phyloP scores from a whole-genome alignment of 768 basidiomycete species.

The Lyophyllum decastes region DNA sequence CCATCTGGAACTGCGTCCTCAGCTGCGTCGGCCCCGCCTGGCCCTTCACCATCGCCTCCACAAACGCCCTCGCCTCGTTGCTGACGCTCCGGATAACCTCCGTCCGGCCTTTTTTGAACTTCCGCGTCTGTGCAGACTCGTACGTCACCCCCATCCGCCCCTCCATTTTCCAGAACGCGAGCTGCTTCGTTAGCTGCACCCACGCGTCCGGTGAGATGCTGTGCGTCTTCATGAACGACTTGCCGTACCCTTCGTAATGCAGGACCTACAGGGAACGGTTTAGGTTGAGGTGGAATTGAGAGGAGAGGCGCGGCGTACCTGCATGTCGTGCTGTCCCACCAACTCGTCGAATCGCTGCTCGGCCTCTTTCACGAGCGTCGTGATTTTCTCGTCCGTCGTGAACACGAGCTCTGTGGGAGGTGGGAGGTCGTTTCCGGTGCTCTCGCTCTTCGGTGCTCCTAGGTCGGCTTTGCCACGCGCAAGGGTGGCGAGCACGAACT shows the following conservation, averaged over 20 bases:
- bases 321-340: constrained; percentile 77
- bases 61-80: constrained; percentile 82
- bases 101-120: constrained; percentile 87
- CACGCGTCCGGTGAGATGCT: constrained; percentile 91
- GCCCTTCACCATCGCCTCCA: constrained; percentile 82
- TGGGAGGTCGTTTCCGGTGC: constrained; percentile 42
- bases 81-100: constrained; percentile 92
- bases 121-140: constrained; percentile 93
- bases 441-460: constrained; percentile 46
- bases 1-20: constrained; percentile 68
- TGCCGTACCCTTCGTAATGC: constrained; percentile 89
- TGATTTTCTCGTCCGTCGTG: constrained; percentile 56
- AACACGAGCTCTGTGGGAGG: constrained; percentile 72
- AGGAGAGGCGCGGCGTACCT: constrained; percentile 43
- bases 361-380: constrained; percentile 55
- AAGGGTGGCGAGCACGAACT: constrained; percentile 83
- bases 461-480: constrained; percentile 75
- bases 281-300: not conserved
- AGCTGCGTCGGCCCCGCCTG: constrained; percentile 42
- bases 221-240: constrained; percentile 79
- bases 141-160: constrained; percentile 80
- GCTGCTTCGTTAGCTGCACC: constrained; percentile 94
- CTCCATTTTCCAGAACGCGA: constrained; percentile 89
- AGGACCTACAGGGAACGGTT: constrained; percentile 50
- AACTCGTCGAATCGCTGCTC: constrained; percentile 73